Evolutionary conservation across 2,329 filamentous ascomycete genomes (phyloP).

Genomic region (Ophiostoma ulmi): DNA sequence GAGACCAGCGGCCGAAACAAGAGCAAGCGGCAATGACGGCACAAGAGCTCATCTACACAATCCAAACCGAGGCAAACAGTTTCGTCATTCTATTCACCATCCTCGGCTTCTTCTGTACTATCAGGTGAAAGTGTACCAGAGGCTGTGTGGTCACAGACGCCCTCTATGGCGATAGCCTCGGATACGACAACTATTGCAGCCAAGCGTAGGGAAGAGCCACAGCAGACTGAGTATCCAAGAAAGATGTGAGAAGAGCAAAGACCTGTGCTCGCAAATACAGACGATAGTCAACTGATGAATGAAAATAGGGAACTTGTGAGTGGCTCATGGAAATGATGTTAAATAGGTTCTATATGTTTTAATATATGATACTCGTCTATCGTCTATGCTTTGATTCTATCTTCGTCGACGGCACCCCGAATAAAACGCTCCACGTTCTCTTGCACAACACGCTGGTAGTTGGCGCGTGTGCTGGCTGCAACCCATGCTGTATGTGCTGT

Average conservation of each 20-base stretch:
- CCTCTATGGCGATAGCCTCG: neutral
- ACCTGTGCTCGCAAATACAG: neutral
- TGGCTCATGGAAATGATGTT: neutral
- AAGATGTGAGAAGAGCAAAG: neutral
- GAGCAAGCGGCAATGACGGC: neutral
- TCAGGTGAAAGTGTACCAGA: neutral
- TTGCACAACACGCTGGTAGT: slow-evolving; percentile 26
- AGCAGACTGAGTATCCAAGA: neutral
- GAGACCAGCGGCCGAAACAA: neutral
- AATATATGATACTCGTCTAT: neutral
- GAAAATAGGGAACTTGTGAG: neutral
- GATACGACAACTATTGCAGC: neutral
- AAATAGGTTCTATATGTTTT: neutral
- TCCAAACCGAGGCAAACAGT: neutral
- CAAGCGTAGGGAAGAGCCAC: neutral
- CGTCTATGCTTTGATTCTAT: slow-evolving; percentile 22
- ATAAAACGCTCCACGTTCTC: slow-evolving; percentile 27
- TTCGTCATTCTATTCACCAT: neutral
- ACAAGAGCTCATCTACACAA: neutral
- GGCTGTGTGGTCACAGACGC: neutral
- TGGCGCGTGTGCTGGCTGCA: slow-evolving; percentile 26
- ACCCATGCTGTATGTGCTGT: slow-evolving; percentile 29
- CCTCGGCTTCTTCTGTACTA: neutral
- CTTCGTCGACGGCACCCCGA: slow-evolving; percentile 9
- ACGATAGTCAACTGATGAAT: neutral